A percentile compares a stretch with the other conserved stretches of the same genome.
phyloP scores from a whole-genome alignment of 2,329 filamentous ascomycete species.

The Pseudogymnoascus sp. region DNA sequence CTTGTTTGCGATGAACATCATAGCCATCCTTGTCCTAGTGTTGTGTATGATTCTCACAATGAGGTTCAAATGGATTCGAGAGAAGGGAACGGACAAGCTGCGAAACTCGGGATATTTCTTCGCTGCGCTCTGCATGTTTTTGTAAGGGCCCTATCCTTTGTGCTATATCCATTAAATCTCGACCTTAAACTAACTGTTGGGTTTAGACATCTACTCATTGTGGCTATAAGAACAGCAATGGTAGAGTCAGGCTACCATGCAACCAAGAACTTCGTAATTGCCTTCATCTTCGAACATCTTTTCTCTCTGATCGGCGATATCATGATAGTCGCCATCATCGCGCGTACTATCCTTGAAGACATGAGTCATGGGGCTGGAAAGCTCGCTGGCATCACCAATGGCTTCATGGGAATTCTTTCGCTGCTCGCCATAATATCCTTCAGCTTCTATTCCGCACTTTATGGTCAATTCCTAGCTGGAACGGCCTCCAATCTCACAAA shows the following conservation, averaged over 20 bases:
- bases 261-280: not conserved
- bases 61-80: constrained; percentile 1
- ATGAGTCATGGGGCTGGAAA: not conserved
- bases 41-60: constrained; percentile 1
- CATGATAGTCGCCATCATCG: constrained; percentile 3
- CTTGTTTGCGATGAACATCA: not conserved
- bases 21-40: not conserved
- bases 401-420: not conserved
- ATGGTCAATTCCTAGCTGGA: not conserved
- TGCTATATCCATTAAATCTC: not conserved
- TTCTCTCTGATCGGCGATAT: not conserved
- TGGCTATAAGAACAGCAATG: not conserved
- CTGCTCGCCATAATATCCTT: constrained; percentile 16
- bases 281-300: not conserved
- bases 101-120: not conserved
- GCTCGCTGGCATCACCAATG: not conserved
- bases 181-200: not conserved
- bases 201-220: not conserved
- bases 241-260: not conserved
- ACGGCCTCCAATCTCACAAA: not conserved
- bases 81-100: constrained; percentile 1
- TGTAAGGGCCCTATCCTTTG: not conserved
- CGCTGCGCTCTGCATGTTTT: not conserved
- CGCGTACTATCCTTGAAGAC: not conserved
- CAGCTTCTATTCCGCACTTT: not conserved